Evolutionary conservation across 2,329 filamentous ascomycete genomes (phyloP).

Genomic region (Paraphoma sp.): DNA sequence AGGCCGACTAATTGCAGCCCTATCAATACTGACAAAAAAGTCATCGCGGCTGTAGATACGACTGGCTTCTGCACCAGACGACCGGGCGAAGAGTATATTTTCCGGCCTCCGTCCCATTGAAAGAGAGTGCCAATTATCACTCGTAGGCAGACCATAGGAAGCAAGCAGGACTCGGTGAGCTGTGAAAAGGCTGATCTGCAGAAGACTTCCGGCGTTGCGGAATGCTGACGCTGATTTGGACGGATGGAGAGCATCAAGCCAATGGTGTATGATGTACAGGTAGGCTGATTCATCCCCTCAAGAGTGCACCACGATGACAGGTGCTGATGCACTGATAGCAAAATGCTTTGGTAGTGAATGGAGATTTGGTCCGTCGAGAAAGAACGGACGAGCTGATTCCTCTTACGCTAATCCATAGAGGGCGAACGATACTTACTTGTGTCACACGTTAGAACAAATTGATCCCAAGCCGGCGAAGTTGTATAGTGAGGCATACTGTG

Average conservation of each 20-base stretch:
- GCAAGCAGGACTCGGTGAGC: slow-evolving; percentile 1
- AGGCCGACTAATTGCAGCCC: slow-evolving; percentile 9
- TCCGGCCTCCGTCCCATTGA: background rate
- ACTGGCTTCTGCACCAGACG: slow-evolving; percentile 1
- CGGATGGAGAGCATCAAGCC: background rate
- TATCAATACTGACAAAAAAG: slow-evolving; percentile 4
- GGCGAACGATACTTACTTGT: no score
- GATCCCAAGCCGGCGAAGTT: no score
- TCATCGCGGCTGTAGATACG: background rate
- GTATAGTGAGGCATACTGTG: no score
- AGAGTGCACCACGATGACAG: no score
- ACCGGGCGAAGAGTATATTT: background rate
- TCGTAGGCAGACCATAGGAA: background rate
- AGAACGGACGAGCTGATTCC: no score
- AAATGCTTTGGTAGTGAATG: no score
- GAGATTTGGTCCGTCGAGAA: no score
- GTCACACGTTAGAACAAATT: no score
- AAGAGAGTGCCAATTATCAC: background rate
- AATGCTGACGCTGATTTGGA: background rate
- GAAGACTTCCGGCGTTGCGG: background rate
- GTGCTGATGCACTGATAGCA: no score
- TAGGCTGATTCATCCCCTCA: no score
- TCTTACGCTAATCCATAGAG: no score
- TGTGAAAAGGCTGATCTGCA: background rate
- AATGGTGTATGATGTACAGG: background rate